Conservation (phyloP, 2,329 filamentous ascomycete species). For the Domatiomyces catenatus region DNA sequence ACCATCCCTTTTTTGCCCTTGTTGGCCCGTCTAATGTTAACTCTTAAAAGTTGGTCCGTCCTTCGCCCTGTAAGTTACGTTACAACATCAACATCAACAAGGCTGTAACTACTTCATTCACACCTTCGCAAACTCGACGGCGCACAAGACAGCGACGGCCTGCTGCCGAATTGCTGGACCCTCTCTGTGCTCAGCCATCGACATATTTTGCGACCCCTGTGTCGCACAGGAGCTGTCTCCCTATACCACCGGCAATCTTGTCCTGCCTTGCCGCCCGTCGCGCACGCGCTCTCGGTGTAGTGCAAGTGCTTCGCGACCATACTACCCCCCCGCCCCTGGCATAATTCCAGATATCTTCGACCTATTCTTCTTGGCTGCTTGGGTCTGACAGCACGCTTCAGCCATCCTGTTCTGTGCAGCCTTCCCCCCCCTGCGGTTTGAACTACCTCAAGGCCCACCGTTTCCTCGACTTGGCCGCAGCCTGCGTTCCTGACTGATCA, state of each 20-base stretch:
- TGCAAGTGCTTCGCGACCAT: not conserved
- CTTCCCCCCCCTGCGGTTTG: not conserved
- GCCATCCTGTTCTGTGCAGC: not conserved
- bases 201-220: conserved; percentile 7
- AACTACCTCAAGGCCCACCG: not conserved
- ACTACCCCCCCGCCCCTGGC: not conserved
- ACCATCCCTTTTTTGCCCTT: no score
- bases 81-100: no score
- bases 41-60: no score
- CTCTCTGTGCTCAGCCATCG: not conserved
- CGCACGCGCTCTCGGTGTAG: no score
- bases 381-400: not conserved
- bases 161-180: not conserved
- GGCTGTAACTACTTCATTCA: not conserved
- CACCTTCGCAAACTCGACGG: not conserved
- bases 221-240: conserved; percentile 9
- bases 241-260: conserved; percentile 12
- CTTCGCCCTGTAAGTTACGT: no score
- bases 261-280: conserved; percentile 4
- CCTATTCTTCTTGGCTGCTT: not conserved
- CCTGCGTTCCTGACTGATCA: not conserved
- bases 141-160: not conserved
- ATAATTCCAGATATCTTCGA: not conserved
- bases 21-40: no score
- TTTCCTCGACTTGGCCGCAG: not conserved